These are phyloP conservation scores for Hyaloscypha bicolor DNA, from an alignment of 495 filamentous ascomycete genomes.

Conservation along the genomic window DNA sequence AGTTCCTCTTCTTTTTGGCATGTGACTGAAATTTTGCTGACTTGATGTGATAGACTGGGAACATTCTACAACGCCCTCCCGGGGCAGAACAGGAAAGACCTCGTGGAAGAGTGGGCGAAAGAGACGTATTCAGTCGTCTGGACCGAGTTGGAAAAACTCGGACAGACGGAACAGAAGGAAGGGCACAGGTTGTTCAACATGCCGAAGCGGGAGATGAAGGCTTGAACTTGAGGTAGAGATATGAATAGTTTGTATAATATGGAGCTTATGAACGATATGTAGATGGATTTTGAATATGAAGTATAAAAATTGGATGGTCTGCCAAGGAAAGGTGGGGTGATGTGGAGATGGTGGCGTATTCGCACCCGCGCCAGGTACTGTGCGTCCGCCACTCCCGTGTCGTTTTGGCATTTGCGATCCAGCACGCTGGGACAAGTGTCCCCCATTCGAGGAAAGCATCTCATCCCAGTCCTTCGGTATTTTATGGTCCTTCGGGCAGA, in stretches of 20 bases:
- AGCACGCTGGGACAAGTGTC: too few species aligned
- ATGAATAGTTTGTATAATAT: neutral
- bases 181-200: constrained; percentile 35
- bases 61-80: constrained; percentile 73
- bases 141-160: constrained; percentile 58
- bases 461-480: too few species aligned
- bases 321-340: too few species aligned
- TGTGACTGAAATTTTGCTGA: neutral
- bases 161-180: constrained; percentile 40
- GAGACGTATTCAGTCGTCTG: constrained; percentile 68
- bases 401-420: too few species aligned
- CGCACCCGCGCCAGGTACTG: too few species aligned
- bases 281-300: neutral
- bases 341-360: too few species aligned
- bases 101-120: constrained; percentile 72
- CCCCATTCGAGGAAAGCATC: too few species aligned
- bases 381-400: too few species aligned
- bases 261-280: neutral
- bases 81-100: constrained; percentile 57
- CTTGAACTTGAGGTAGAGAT: constrained; percentile 24
- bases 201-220: constrained; percentile 41
- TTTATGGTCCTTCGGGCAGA: too few species aligned
- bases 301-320: too few species aligned
- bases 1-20: constrained; percentile 41
- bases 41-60: constrained; percentile 56